Evolutionary conservation across 192 early-diverging fungal species (phyloP), one percentile per base, ranked within the genome.

Genomic region (Umbelopsis sp.): DNA sequence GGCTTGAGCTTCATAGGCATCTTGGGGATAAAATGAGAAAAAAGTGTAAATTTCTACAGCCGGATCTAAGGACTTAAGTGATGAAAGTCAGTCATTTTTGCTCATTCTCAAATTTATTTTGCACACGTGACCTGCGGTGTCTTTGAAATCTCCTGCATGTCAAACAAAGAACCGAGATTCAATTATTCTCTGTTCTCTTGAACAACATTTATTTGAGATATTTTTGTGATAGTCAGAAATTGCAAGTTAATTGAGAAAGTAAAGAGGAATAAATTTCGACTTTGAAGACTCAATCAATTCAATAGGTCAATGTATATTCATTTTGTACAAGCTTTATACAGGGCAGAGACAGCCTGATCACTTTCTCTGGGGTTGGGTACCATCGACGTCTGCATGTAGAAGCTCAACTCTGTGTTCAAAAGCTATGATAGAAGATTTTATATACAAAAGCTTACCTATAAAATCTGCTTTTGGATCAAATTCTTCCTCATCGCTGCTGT

Each of bases 31-130:
- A 61, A 81, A 78, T 44, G 82, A 69, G 71, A 81, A 88, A 67
- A 88, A 71, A 79, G 82, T 51, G 90, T 85, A 66, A 85, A 91
- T 78, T 90, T 88, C 65, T 82, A 89, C 65, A 87, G 20, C 72
- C 91, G 47, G 91, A 86, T 15, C 80, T 35, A 27, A 61, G 55
- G 55, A 61, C 30, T 61, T 61, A 35, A 10, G 37, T 6, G 5
- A 15, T 37, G 18, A 35, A 16, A 33, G 27, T 27, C 55, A 25
- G 3, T 41, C 37, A 41, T 41, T 41, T 41, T 41, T 30, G 27
- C 27, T 30, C 27, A 30, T 30, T 30, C 27, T 10, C 6, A 10
- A 41, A 41, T 41, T 41, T 41, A 9, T 41, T 9, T 6, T 41
- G 5, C 6, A 6, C 37, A 41, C 37, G 37, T 41, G 37, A 41